Evolutionary conservation across 108 stramenopile genomes (phyloP).

Genomic region (Fistulifera pelliculosa): DNA sequence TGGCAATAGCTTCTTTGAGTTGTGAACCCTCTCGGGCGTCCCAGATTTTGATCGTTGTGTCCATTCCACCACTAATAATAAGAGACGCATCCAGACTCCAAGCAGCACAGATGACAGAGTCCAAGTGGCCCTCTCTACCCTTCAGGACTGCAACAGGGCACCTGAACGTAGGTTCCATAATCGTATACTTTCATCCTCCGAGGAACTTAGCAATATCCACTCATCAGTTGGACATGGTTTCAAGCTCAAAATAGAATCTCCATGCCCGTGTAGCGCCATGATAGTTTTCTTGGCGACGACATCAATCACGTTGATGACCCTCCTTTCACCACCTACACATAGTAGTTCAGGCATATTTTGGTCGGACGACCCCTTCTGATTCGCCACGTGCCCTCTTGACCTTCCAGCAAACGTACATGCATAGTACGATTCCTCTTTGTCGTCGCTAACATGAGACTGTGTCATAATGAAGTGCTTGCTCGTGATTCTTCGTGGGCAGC

Average conservation of each 20-base stretch:
- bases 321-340: slow-evolving; percentile 46
- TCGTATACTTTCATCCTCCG: slow-evolving; percentile 66
- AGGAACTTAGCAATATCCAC: slow-evolving; percentile 56
- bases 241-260: slow-evolving; percentile 57
- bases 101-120: slow-evolving; percentile 52
- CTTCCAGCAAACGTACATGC: slow-evolving; percentile 51
- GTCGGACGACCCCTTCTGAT: background rate
- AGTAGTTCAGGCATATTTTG: slow-evolving; percentile 26
- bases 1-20: slow-evolving; percentile 5
- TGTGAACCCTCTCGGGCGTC: slow-evolving; percentile 23
- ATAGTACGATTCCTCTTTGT: slow-evolving; percentile 50
- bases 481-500: background rate
- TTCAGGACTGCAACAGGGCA: slow-evolving; percentile 70
- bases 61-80: slow-evolving; percentile 69
- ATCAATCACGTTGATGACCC: slow-evolving; percentile 62
- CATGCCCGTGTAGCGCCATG: slow-evolving; percentile 52
- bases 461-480: slow-evolving; percentile 11
- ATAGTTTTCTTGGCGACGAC: slow-evolving; percentile 16
- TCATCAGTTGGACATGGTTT: slow-evolving; percentile 50
- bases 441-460: slow-evolving; percentile 50
- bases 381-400: background rate
- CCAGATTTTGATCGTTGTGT: slow-evolving; percentile 70
- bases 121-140: slow-evolving; percentile 69
- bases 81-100: background rate
- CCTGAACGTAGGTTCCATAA: slow-evolving; percentile 74